A percentile compares a stretch with the other conserved stretches of the same genome.
These are phyloP conservation scores for Saccharomyces hybrid DNA, from an alignment of 1,139 yeast genomes.

Conservation along the genomic window DNA sequence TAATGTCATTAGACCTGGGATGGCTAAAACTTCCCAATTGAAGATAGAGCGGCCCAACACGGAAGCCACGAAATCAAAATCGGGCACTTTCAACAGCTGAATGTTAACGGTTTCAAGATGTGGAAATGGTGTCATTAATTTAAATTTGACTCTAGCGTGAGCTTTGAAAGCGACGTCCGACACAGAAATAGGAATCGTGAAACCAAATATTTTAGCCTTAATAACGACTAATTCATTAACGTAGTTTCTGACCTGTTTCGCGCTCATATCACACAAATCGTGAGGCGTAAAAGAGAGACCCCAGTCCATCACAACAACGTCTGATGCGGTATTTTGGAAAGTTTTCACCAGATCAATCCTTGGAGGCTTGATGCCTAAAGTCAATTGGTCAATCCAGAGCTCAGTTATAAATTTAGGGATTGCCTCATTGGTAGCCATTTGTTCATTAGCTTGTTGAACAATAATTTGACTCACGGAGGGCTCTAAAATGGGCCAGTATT, in stretches of 20 bases:
- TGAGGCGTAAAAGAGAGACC: slow-evolving; percentile 84
- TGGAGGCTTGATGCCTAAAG: slow-evolving; percentile 92
- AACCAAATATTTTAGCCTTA: slow-evolving; percentile 54
- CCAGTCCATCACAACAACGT: slow-evolving; percentile 96
- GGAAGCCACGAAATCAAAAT: slow-evolving; percentile 70
- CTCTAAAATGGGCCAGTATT: slow-evolving; percentile 84
- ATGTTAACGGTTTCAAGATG: slow-evolving; percentile 85
- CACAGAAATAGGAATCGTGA: slow-evolving; percentile 54
- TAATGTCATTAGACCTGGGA: slow-evolving; percentile 79
- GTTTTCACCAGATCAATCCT: slow-evolving; percentile 84
- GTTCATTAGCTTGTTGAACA: slow-evolving; percentile 75
- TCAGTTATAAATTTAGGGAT: slow-evolving; percentile 79
- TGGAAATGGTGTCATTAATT: slow-evolving; percentile 85
- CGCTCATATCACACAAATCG: slow-evolving; percentile 69
- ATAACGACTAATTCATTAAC: slow-evolving; percentile 75
- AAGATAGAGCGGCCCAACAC: slow-evolving; percentile 66
- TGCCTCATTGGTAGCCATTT: slow-evolving; percentile 58
- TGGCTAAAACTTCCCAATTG: slow-evolving; percentile 74
- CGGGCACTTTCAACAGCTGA: slow-evolving; percentile 74
- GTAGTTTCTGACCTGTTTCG: slow-evolving; percentile 70
- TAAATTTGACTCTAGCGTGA: slow-evolving; percentile 66
- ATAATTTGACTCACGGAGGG: slow-evolving; percentile 80
- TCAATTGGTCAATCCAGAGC: slow-evolving; percentile 77
- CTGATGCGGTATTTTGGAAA: slow-evolving; percentile 74
- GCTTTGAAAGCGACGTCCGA: slow-evolving; percentile 59